Conservation (phyloP, 306 rosid species). For the Gleditsia sinensis region DNA sequence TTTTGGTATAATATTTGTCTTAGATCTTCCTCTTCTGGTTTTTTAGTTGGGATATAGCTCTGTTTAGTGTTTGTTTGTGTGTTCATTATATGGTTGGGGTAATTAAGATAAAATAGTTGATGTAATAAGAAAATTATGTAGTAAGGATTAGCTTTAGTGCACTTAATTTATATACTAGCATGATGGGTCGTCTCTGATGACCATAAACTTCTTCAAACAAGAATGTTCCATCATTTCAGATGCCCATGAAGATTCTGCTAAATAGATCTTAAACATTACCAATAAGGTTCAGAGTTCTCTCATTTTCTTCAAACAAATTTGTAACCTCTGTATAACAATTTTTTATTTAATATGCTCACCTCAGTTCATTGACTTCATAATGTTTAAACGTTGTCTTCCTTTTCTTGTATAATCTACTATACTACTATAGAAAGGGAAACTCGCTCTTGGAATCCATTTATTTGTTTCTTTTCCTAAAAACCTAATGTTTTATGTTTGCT, state of each 20-base stretch:
- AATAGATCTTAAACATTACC: not conserved
- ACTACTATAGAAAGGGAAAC: not conserved
- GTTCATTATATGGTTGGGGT: not conserved
- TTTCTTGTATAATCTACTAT: not conserved
- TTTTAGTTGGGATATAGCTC: not conserved
- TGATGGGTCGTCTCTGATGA: not conserved
- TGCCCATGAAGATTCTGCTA: not conserved
- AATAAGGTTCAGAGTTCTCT: not conserved
- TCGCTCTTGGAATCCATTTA: not conserved
- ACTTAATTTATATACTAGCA: not conserved
- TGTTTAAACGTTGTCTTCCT: not conserved
- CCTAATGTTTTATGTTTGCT: not conserved
- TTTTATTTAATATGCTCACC: not conserved
- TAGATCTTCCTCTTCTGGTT: conserved; percentile 4
- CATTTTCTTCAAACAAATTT: not conserved
- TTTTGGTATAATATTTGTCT: not conserved
- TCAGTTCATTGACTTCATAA: not conserved
- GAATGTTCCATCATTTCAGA: not conserved
- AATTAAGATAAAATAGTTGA: not conserved
- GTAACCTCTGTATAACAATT: not conserved
- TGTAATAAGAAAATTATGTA: not conserved
- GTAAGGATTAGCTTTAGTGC: not conserved
- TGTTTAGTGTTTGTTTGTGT: not conserved
- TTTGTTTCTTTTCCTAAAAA: not conserved
- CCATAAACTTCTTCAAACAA: not conserved